Base-by-base conservation (phyloP, 2,329 filamentous ascomycete species). In the Claviceps paspali region DNA sequence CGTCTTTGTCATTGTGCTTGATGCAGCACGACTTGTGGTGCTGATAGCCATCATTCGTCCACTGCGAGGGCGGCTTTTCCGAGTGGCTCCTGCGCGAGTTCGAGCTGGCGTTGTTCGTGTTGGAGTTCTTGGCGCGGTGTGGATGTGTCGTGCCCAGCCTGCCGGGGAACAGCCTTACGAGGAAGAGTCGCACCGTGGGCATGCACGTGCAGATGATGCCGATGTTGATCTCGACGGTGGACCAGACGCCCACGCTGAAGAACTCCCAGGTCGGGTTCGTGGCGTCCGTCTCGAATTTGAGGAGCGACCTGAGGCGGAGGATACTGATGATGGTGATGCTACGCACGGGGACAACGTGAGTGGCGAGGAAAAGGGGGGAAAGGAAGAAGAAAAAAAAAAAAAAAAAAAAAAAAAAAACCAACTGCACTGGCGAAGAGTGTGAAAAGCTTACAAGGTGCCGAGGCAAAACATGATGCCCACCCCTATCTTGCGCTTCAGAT, bases 391-490 rank as follows among this genome's bases (percentile, higher is more conserved):
- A n/a, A n/a, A n/a, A n/a, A n/a, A n/a, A n/a, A n/a, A n/a, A n/a
- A n/a, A n/a, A n/a, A n/a, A n/a, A n/a, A n/a, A n/a, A n/a, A n/a
- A n/a, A n/a, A n/a, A n/a, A n/a, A n/a, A n/a, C n/a, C n/a, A n/a
- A n/a, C n/a, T n/a, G n/a, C n/a, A n/a, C n/a, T n/a, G n/a, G n/a
- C n/a, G n/a, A n/a, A n/a, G n/a, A n/a, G n/a, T n/a, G n/a, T n/a
- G n/a, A 12, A 21, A 11, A 4, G 43, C 52, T 44, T 41, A 54
- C 51, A 57, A 55, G 5, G 52, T 48, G n/a, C 62, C 61, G 10
- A 63, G 50, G 10, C 49, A 51, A 39, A 65, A 62, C 55, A 64
- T 62, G 23, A 58, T 40, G 6, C 49, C 44, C 5, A 64, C 52
- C 6, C 54, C 53, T 2, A 59, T 32, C 44, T 63, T 65, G 47